Conservation (phyloP, 108 stramenopile species). For the Skeletonema potamos region DNA sequence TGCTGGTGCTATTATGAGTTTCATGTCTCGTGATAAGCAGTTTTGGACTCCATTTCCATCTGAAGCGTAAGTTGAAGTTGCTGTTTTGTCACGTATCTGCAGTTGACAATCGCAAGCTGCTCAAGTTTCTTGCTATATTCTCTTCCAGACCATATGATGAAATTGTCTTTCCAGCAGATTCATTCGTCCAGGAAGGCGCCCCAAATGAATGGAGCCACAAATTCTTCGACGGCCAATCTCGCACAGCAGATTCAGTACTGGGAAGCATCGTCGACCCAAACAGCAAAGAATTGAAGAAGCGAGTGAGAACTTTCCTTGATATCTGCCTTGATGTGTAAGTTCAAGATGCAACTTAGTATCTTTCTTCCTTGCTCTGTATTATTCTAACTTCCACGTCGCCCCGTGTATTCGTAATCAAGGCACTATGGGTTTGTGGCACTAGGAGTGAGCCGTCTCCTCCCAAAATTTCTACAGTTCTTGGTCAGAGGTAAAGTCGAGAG, state of each 20-base stretch:
- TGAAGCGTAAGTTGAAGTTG: background rate
- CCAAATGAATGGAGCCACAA: conserved; percentile 37
- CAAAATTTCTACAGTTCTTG: conserved; percentile 35
- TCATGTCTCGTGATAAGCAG: conserved; percentile 43
- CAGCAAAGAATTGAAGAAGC: conserved; percentile 23
- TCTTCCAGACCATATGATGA: conserved; percentile 35
- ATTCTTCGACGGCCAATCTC: conserved; percentile 21
- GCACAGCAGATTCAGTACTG: conserved; percentile 15
- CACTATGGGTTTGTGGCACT: conserved; percentile 47
- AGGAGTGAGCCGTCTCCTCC: conserved; percentile 32
- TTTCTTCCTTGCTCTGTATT: background rate
- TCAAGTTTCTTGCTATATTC: background rate
- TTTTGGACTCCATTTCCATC: conserved; percentile 29
- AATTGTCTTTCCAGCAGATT: conserved; percentile 39
- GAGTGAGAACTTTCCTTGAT: conserved; percentile 23
- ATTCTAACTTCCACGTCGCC: background rate
- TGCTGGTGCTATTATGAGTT: conserved; percentile 43
- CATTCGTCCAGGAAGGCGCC: conserved; percentile 23
- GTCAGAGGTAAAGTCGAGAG: conserved; percentile 28
- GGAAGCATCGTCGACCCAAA: conserved; percentile 20
- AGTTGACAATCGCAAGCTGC: background rate
- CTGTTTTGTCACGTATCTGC: background rate
- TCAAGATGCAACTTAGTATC: background rate
- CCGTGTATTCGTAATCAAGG: background rate
- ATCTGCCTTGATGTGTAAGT: conserved; percentile 35